Evolutionary conservation across 371 early-diverging fungal genomes (phyloP).

Genomic region (Dichotomocladium elegans): DNA sequence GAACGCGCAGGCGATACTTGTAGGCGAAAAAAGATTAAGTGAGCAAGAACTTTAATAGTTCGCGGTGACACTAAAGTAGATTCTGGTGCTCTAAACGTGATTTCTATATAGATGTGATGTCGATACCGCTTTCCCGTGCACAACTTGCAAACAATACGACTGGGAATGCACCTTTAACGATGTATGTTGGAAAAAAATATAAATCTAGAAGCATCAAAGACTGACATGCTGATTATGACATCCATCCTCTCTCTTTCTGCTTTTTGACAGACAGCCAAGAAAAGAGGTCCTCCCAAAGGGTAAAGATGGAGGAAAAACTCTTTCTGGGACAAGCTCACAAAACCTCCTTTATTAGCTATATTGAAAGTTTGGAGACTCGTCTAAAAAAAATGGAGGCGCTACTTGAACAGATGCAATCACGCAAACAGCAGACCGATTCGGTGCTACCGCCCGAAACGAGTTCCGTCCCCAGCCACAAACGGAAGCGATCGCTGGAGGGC

Average conservation of each 20-base stretch:
- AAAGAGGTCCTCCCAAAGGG: constrained; percentile 50
- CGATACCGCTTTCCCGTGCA: constrained; percentile 28
- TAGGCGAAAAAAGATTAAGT: constrained; percentile 46
- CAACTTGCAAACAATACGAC: constrained; percentile 37
- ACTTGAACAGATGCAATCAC: constrained; percentile 26
- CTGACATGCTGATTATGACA: background rate
- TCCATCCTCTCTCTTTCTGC: background rate
- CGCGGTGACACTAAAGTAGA: background rate
- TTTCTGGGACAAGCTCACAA: background rate
- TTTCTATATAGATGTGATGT: constrained; percentile 34
- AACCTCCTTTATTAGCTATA: constrained; percentile 35
- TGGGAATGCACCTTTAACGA: constrained; percentile 47
- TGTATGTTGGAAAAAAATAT: constrained; percentile 17
- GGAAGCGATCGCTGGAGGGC: constrained; percentile 6
- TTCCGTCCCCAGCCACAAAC: background rate
- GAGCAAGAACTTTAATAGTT: background rate
- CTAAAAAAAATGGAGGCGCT: constrained; percentile 37
- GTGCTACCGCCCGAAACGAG: background rate
- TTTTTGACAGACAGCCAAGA: constrained; percentile 29
- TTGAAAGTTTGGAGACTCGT: constrained; percentile 41
- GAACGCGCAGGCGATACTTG: constrained; percentile 50
- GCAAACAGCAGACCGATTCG: constrained; percentile 1
- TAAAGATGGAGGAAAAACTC: constrained; percentile 6
- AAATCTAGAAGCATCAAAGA: background rate
- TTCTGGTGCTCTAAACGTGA: background rate